phyloP scores from a whole-genome alignment of 352 stramenopile genomes.

The Hyaloperonospora brassicae region DNA sequence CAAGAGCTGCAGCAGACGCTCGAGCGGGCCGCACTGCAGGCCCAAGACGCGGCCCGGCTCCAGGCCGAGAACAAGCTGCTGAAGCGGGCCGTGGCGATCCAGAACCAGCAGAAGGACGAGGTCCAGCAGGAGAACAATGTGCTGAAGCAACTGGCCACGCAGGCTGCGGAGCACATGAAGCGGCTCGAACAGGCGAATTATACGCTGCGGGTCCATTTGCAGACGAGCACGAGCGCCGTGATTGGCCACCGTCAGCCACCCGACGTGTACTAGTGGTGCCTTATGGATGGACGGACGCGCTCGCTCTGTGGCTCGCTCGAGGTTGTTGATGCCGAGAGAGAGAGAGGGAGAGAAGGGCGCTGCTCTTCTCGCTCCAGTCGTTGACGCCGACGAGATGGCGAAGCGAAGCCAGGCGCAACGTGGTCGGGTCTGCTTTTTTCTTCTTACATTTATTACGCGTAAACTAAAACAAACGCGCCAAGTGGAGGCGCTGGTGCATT shows the following conservation, averaged over 20 bases:
- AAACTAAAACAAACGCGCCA: constrained; percentile 16
- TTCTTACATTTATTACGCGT: constrained; percentile 20
- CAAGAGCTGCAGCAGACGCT: constrained; percentile 46
- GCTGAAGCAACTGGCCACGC: constrained; percentile 62
- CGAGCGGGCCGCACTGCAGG: constrained; percentile 32
- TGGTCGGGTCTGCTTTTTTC: constrained; percentile 12
- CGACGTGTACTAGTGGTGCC: constrained; percentile 55
- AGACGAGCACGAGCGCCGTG: constrained; percentile 58
- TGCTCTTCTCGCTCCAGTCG: neutral
- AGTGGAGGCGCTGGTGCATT: constrained; percentile 3
- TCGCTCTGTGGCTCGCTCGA: too few relatives aligned
- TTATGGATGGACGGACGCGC: too few relatives aligned
- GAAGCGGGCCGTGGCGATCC: constrained; percentile 78
- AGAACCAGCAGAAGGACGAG: constrained; percentile 85
- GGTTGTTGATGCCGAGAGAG: too few relatives aligned
- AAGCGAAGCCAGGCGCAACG: too few relatives aligned
- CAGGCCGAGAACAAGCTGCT: constrained; percentile 78
- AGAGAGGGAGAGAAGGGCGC: neutral
- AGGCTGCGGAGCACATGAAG: constrained; percentile 83
- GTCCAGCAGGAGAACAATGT: constrained; percentile 61
- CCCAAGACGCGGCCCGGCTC: constrained; percentile 55
- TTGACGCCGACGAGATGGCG: too few relatives aligned
- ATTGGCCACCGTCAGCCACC: constrained; percentile 34
- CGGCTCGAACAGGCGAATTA: constrained; percentile 84
- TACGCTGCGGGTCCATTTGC: constrained; percentile 73